Conservation (phyloP, 805 yeast genomes). For the Candida broadrunensis region DNA sequence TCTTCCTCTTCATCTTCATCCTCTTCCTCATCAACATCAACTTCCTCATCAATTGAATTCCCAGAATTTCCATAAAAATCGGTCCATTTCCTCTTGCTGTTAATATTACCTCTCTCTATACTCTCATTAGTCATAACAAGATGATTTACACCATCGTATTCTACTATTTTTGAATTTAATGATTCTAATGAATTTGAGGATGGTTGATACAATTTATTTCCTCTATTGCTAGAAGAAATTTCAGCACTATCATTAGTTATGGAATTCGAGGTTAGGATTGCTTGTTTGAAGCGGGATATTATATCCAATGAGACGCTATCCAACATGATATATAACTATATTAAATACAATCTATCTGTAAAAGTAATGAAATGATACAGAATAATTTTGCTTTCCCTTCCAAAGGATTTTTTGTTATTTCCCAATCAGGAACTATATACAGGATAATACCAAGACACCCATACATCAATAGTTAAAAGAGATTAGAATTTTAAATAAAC, state of each 20-base stretch:
- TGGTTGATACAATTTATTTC: constrained; percentile 19
- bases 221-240: constrained; percentile 19
- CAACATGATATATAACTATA: constrained; percentile 20
- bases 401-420: too few species aligned
- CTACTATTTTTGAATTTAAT: constrained; percentile 33
- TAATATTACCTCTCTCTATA: constrained; percentile 23
- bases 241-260: constrained; percentile 6
- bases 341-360: too few species aligned
- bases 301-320: constrained; percentile 37
- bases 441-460: too few species aligned
- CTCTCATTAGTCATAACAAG: constrained; percentile 34
- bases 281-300: constrained; percentile 36
- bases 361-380: too few species aligned
- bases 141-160: constrained; percentile 34
- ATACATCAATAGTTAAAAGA: too few species aligned
- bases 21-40: constrained; percentile 9
- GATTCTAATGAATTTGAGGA: constrained; percentile 8
- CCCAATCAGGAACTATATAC: too few species aligned
- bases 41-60: constrained; percentile 11
- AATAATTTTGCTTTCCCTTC: too few species aligned
- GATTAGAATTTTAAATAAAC: too few species aligned
- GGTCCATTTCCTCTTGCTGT: constrained; percentile 35
- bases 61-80: constrained; percentile 18
- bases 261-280: constrained; percentile 16
- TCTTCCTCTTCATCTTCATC: constrained; percentile 18